Conservation (phyloP, 345 rosid genomes). For the Citropsis articulata region DNA sequence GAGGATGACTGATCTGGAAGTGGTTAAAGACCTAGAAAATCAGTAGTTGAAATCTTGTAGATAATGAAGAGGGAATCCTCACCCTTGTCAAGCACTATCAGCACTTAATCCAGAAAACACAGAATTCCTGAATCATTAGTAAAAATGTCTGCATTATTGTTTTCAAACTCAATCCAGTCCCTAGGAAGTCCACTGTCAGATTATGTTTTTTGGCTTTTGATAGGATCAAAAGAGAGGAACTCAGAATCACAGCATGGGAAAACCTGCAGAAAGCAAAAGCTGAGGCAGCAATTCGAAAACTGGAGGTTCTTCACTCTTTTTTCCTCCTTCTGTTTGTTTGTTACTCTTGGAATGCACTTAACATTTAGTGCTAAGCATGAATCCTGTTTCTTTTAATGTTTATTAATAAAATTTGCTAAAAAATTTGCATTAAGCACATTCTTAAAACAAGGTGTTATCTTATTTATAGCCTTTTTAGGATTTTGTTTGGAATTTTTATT, state of each 20-base stretch:
- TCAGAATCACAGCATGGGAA: slow-evolving; percentile 92
- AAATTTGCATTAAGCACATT: not conserved
- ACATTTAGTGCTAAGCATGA: not conserved
- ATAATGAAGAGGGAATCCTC: not conserved
- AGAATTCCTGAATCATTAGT: not conserved
- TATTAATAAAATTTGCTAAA: not conserved
- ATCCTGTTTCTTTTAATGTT: not conserved
- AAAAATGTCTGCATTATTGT: not conserved
- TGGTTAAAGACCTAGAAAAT: not conserved
- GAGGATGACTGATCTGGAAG: not conserved
- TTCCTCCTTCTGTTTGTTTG: slow-evolving; percentile 6
- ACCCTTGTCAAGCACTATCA: not conserved
- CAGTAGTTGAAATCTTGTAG: not conserved
- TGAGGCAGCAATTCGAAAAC: slow-evolving; percentile 88
- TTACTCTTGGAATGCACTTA: not conserved
- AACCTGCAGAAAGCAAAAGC: slow-evolving; percentile 98
- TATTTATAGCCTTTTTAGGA: not conserved
- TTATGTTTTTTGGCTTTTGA: slow-evolving; percentile 4
- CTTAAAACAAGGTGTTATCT: not conserved
- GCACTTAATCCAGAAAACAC: not conserved
- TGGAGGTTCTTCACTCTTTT: slow-evolving; percentile 61
- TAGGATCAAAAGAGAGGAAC: slow-evolving; percentile 84
- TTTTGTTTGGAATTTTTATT: not conserved
- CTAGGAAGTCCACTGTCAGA: not conserved
- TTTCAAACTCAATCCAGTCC: not conserved